Percentiles rank a stretch among this genome's conserved stretches.
These are phyloP conservation scores for Salix dunnii DNA, from an alignment of 345 rosid genomes.

Conservation along the genomic window DNA sequence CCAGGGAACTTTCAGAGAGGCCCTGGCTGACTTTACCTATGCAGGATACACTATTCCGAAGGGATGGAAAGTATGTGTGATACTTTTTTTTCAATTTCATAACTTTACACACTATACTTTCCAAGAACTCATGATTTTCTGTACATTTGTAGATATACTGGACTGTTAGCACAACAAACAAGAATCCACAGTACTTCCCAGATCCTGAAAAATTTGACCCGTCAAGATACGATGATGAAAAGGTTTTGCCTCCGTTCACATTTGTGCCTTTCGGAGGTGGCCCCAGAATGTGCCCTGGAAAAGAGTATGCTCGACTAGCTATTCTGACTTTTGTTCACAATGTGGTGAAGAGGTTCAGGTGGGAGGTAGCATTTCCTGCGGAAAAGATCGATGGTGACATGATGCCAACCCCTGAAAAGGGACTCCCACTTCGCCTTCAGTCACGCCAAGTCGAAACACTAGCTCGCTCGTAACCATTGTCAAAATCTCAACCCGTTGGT, in stretches of 20 bases:
- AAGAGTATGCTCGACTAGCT: slow-evolving; percentile 44
- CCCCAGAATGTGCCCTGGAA: slow-evolving; percentile 46
- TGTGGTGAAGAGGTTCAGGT: slow-evolving; percentile 32
- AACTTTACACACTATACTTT: background rate
- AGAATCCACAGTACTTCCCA: slow-evolving; percentile 35
- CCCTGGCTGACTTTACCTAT: slow-evolving; percentile 39
- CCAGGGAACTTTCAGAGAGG: slow-evolving; percentile 55
- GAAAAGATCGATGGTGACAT: slow-evolving; percentile 39
- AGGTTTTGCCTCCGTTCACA: slow-evolving; percentile 29
- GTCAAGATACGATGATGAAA: slow-evolving; percentile 31
- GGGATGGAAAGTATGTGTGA: slow-evolving; percentile 43
- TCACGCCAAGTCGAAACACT: background rate
- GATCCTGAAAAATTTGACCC: slow-evolving; percentile 42
- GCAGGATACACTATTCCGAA: slow-evolving; percentile 54
- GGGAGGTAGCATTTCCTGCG: slow-evolving; percentile 25
- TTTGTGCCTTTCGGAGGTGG: slow-evolving; percentile 53
- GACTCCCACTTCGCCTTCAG: slow-evolving; percentile 40
- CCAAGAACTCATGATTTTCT: background rate
- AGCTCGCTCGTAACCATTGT: background rate
- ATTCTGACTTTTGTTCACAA: slow-evolving; percentile 40
- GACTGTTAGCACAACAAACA: slow-evolving; percentile 46
- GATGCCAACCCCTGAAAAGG: slow-evolving; percentile 49
- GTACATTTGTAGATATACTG: slow-evolving; percentile 32
- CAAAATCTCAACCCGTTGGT: too few relatives aligned
- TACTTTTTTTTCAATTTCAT: too few relatives aligned